Base-by-base conservation (phyloP, 2,329 filamentous ascomycete genomes). In the Aureobasidium sp. region DNA sequence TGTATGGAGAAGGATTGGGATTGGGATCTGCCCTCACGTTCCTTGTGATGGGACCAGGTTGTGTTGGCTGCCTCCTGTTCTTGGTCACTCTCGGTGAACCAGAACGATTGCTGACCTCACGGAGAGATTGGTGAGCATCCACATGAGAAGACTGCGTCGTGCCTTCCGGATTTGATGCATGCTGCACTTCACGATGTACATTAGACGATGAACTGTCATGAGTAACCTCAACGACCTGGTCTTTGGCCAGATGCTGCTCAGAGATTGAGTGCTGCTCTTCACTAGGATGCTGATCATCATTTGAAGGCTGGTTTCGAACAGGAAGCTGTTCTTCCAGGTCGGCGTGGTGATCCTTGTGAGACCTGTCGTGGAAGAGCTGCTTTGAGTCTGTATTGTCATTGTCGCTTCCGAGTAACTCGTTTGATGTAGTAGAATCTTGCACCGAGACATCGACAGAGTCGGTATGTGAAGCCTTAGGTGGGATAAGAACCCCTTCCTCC, bases 51-150 rank as follows among this genome's bases (percentile, higher is more conserved):
- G 34, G 20, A 6, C 34, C 41, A 36, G 36, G 17, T 10, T 23
- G 29, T 20, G 53, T 20, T 8, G 58, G 23, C 46, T 64, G 60
- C 9, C 27, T 48, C 3, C 37, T 61, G 39, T 39, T 64, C 27
- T 64, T 64, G 7, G 39, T 34, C 17, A 56, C 50, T 26, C 32
- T 41, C 8, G 39, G 10, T 3, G 34, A 13, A 26, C 23, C 41
- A 4, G 59, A 23, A 12, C 44, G 44, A 27, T 32, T 20, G 15
- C 13, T 15, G 3, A 59, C 44, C 26, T 12, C 44, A 41, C 8
- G 56, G 2, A 42, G 17, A 26, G 23, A n/a, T 15, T 50, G 34
- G 20, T 39, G n/a, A 39, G 7, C 12, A 17, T 27, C 15, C 15
- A 17, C 39, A n/a, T n/a, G 41, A n/a, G 20, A 20, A 37, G 32